phyloP scores from a whole-genome alignment of 257 asterid species.

The Fraxinus cuspidata region DNA sequence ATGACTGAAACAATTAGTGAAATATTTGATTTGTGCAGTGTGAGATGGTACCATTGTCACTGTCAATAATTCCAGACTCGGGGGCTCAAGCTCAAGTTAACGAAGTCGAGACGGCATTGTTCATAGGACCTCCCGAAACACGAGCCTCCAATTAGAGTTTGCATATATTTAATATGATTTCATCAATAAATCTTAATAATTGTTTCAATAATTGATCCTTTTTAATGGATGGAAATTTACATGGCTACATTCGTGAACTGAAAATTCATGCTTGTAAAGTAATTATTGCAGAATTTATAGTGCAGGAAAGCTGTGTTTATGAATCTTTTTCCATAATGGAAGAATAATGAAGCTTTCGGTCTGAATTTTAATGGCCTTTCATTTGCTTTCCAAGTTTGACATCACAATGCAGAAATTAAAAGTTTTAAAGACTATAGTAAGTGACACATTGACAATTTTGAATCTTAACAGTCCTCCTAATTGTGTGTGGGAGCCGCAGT shows the following conservation, averaged over 20 bases:
- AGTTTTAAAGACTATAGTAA: no score
- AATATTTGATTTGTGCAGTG: conserved; percentile 25
- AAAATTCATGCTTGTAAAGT: background rate
- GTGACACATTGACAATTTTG: no score
- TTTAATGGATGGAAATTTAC: background rate
- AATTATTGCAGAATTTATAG: background rate
- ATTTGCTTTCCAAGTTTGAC: no score
- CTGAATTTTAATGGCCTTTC: no score
- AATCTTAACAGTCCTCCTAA: no score
- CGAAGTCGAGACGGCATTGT: conserved; percentile 54
- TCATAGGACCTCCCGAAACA: conserved; percentile 44
- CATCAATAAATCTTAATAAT: background rate
- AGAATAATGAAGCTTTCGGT: no score
- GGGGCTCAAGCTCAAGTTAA: conserved; percentile 18
- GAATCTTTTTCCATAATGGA: background rate
- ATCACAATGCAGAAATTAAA: no score
- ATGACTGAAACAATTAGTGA: background rate
- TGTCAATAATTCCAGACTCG: conserved; percentile 22
- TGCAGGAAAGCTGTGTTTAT: background rate
- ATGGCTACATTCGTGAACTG: background rate
- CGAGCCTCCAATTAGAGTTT: background rate
- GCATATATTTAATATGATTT: conserved; percentile 1
- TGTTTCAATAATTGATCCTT: background rate
- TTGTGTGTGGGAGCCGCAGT: background rate
- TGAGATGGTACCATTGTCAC: conserved; percentile 30